These are phyloP conservation scores for Fusarium albidum DNA, from an alignment of 2,329 filamentous ascomycete species.

Conservation along the genomic window DNA sequence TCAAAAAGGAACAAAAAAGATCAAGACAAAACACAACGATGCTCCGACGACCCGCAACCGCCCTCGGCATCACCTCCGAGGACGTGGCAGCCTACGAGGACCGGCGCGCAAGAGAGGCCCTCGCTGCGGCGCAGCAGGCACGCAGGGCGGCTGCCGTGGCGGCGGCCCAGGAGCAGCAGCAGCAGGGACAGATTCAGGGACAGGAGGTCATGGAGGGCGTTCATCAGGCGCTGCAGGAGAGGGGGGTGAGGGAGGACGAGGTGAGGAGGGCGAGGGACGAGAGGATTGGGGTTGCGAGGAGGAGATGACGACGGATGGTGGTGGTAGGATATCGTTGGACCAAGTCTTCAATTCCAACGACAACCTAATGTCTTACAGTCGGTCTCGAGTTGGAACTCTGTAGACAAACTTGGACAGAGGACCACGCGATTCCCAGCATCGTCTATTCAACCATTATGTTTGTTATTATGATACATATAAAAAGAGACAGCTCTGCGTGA, in stretches of 20 bases:
- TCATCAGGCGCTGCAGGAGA: conserved; percentile 36
- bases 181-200: conserved; percentile 12
- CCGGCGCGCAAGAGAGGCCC: conserved; percentile 57
- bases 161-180: conserved; percentile 27
- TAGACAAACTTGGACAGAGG: too few relatives aligned
- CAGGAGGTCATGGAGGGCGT: conserved; percentile 41
- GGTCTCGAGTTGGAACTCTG: too few relatives aligned
- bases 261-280: conserved; percentile 47
- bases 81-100: conserved; percentile 77
- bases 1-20: not conserved
- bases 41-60: conserved; percentile 74
- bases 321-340: too few relatives aligned
- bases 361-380: too few relatives aligned
- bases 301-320: conserved; percentile 30
- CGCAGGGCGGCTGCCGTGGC: conserved; percentile 37
- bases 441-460: conserved; percentile 17
- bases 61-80: conserved; percentile 72
- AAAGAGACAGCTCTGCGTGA: conserved; percentile 25
- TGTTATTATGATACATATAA: conserved; percentile 23
- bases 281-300: conserved; percentile 47
- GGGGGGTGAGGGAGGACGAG: conserved; percentile 40
- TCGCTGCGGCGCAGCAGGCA: conserved; percentile 45
- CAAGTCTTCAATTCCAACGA: too few relatives aligned
- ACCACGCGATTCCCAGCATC: not conserved
- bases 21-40: conserved; percentile 48